Conservation (phyloP, 2,329 filamentous ascomycete species). For the Alternaria consortialis region DNA sequence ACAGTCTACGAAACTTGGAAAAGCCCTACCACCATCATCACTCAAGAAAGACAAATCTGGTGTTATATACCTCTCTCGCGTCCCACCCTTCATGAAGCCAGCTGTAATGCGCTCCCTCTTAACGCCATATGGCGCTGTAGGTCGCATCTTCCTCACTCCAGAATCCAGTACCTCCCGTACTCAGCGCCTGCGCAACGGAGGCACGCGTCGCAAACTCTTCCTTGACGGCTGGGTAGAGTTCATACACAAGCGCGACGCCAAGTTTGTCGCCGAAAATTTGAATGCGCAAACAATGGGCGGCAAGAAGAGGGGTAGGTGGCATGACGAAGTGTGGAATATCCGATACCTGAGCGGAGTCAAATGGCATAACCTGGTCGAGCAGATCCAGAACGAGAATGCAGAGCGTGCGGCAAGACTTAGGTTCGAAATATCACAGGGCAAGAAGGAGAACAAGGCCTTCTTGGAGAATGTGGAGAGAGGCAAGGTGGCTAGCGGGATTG, state of each 20-base stretch:
- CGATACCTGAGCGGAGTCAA: slow-evolving; percentile 85
- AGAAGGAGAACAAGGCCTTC: slow-evolving; percentile 83
- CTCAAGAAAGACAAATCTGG: slow-evolving; percentile 77
- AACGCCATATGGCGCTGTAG: slow-evolving; percentile 76
- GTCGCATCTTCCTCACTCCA: slow-evolving; percentile 80
- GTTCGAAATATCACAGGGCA: slow-evolving; percentile 78
- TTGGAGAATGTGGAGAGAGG: slow-evolving; percentile 79
- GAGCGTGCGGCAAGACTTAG: slow-evolving; percentile 78
- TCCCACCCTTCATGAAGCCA: slow-evolving; percentile 90
- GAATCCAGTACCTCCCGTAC: slow-evolving; percentile 74
- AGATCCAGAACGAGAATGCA: slow-evolving; percentile 83
- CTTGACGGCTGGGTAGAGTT: slow-evolving; percentile 91
- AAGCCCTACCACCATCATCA: slow-evolving; percentile 49
- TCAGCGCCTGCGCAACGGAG: slow-evolving; percentile 73
- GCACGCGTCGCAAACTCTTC: slow-evolving; percentile 84
- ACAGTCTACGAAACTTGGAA: slow-evolving; percentile 32
- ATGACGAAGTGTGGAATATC: slow-evolving; percentile 87
- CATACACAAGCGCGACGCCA: slow-evolving; percentile 76
- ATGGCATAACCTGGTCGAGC: slow-evolving; percentile 75
- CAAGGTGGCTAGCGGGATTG: slow-evolving; percentile 75
- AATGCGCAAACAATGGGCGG: slow-evolving; percentile 83
- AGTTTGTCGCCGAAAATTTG: slow-evolving; percentile 76
- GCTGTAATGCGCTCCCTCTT: slow-evolving; percentile 78
- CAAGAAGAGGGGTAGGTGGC: slow-evolving; percentile 84
- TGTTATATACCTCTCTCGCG: slow-evolving; percentile 82